These are phyloP conservation scores for Fusarium setosum DNA, from an alignment of 2,329 filamentous ascomycete genomes.

Conservation along the genomic window DNA sequence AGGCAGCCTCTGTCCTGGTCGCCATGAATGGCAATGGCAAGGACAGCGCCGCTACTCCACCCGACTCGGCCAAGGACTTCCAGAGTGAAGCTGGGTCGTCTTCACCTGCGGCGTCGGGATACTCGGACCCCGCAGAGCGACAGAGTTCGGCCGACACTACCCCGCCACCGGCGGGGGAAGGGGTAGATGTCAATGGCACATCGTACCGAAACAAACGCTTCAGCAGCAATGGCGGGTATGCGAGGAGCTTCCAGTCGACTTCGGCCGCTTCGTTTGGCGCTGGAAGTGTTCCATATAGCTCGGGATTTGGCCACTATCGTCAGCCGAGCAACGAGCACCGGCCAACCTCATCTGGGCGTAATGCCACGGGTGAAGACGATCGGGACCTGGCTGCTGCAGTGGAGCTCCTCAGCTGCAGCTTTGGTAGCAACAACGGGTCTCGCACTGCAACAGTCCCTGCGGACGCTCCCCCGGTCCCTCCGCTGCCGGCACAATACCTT, in stretches of 20 bases:
- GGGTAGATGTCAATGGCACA: conserved; percentile 64
- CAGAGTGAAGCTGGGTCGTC: conserved; percentile 84
- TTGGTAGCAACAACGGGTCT: conserved; percentile 79
- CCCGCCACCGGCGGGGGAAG: conserved; percentile 82
- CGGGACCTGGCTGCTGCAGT: conserved; percentile 90
- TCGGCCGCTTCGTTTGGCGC: conserved; percentile 63
- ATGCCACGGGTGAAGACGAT: conserved; percentile 82
- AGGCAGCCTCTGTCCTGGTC: conserved; percentile 95
- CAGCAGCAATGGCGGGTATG: conserved; percentile 68
- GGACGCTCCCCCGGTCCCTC: conserved; percentile 88
- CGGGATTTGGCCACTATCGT: conserved; percentile 69
- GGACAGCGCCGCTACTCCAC: conserved; percentile 67
- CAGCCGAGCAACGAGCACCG: conserved; percentile 81
- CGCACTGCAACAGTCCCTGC: conserved; percentile 71
- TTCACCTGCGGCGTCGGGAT: conserved; percentile 84
- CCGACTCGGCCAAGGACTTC: conserved; percentile 74
- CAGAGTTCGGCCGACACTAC: conserved; percentile 93
- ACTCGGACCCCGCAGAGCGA: conserved; percentile 80
- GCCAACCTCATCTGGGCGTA: conserved; percentile 82
- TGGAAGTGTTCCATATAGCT: conserved; percentile 59
- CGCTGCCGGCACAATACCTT: conserved; percentile 83
- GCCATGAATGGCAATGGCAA: conserved; percentile 77
- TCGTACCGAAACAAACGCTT: conserved; percentile 69
- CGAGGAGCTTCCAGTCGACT: conserved; percentile 84
- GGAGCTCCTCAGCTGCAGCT: conserved; percentile 90